Evolutionary conservation across 2,329 filamentous ascomycete genomes (phyloP), one percentile per base, ranked within the genome.

Genomic region (Aspergillus eucalypticola): DNA sequence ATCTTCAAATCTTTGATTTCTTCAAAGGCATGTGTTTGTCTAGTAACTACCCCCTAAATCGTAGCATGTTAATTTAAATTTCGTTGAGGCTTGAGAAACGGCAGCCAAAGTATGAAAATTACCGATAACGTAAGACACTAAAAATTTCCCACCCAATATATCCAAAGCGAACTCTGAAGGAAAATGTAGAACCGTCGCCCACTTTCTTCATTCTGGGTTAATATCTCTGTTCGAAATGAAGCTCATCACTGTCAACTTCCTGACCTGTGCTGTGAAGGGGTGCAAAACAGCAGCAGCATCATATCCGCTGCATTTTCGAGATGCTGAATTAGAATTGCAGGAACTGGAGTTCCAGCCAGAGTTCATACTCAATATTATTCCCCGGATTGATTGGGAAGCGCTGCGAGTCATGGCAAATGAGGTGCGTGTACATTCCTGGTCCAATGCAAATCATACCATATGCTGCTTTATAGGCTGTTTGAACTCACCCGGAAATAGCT

Each of bases 191-290:
- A 19, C 32, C 32, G 8, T 17, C 32, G 35, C 39, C 8, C 46
- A 44, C 19, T 55, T 17, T 35, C 19, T 55, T 17, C 11, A 32
- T 27, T 13, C 8, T 42, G 32, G n/a, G 19, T 8, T 23, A 25
- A n/a, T 10, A 35, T 8, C 17, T n/a, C 17, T 21, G 38, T 44
- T 38, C 3, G n/a, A 64, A 5, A 99, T 99, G 95, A 98, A 98
- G 78, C 83, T 98, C 64, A 86, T 98, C 55, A 97, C 92, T 62
- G 88, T 96, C 71, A 98, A 98, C 80, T 99, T 99, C 79, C 83
- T 98, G 66, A 95, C 92, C 71, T 99, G 95, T 83, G 94, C 95
- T 63, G 90, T 96, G 74, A 98, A 97, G 83, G 84, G 90, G 59
- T 99, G 95, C 89, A 96, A 96, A 80, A 85, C 87, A 59, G 88